Percentiles rank a stretch among this genome's conserved stretches.
phyloP scores from a whole-genome alignment of 1,284 basidiomycete species.

The Volvariella surrecta region DNA sequence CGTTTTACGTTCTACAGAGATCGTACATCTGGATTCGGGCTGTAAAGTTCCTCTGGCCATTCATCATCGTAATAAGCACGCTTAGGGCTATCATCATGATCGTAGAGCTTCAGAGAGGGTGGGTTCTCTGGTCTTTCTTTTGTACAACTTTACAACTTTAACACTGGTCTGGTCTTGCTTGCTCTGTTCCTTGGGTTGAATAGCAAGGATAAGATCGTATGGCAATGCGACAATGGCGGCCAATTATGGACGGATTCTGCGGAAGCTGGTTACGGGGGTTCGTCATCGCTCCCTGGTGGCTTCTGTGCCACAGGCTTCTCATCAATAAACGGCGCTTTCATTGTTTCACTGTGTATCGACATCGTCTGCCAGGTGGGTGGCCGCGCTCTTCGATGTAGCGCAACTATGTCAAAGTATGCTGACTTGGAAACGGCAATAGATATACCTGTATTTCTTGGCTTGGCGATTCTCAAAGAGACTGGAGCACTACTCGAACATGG shows the following conservation, averaged over 20 bases:
- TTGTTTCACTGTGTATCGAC: slow-evolving; percentile 57
- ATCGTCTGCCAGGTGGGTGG: slow-evolving; percentile 57
- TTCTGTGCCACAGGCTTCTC: slow-evolving; percentile 62
- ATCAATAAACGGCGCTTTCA: slow-evolving; percentile 60
- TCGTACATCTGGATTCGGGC: slow-evolving; percentile 68
- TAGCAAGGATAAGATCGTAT: slow-evolving; percentile 63
- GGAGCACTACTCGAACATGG: slow-evolving; percentile 58
- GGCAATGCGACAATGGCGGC: slow-evolving; percentile 73
- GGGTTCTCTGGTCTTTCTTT: slow-evolving; percentile 22
- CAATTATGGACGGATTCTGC: slow-evolving; percentile 54
- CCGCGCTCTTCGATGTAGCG: neutral
- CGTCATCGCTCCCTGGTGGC: slow-evolving; percentile 42
- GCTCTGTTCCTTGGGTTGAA: slow-evolving; percentile 14
- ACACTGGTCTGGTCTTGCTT: too few relatives aligned
- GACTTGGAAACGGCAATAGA: slow-evolving; percentile 25
- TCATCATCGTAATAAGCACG: slow-evolving; percentile 58
- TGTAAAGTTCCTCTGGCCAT: slow-evolving; percentile 65
- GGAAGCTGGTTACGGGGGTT: slow-evolving; percentile 27
- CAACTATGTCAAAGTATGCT: slow-evolving; percentile 3
- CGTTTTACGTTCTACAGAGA: slow-evolving; percentile 32
- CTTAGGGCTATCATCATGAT: slow-evolving; percentile 70
- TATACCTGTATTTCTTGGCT: slow-evolving; percentile 66
- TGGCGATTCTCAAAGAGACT: slow-evolving; percentile 66
- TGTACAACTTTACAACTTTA: too few relatives aligned
- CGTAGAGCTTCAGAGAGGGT: slow-evolving; percentile 63